Conservation (phyloP, 768 basidiomycete genomes). For the Suillus tomentosus region DNA sequence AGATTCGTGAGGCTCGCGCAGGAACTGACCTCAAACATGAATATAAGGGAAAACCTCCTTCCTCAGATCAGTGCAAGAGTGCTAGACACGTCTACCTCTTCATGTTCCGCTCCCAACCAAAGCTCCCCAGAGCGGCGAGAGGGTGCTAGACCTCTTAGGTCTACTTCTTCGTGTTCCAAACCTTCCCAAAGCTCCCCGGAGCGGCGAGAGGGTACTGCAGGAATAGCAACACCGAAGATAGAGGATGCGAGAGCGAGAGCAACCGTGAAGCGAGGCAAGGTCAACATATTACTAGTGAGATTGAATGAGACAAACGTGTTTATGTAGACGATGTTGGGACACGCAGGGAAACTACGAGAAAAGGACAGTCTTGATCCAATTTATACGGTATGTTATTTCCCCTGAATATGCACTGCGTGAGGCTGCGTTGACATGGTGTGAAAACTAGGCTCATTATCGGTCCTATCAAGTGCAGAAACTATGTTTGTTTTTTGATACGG, state of each 20-base stretch:
- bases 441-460: background rate
- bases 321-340: background rate
- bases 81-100: background rate
- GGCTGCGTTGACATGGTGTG: background rate
- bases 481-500: background rate
- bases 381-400: background rate
- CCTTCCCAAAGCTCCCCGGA: background rate
- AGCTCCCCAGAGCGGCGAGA: background rate
- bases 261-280: background rate
- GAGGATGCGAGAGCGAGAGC: slow-evolving; percentile 1
- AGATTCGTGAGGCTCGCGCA: background rate
- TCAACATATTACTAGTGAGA: slow-evolving; percentile 1
- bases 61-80: background rate
- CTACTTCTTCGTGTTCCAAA: background rate
- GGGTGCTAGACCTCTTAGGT: background rate
- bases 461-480: background rate
- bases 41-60: background rate
- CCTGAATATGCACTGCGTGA: background rate
- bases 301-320: background rate
- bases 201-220: background rate
- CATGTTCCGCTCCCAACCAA: background rate
- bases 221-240: background rate
- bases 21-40: background rate
- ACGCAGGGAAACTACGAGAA: background rate
- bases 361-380: background rate